Evolutionary conservation across 1,284 basidiomycete species (phyloP), one percentile per base, ranked within the genome.

Genomic region (Erythrobasidium hasegawianum): DNA sequence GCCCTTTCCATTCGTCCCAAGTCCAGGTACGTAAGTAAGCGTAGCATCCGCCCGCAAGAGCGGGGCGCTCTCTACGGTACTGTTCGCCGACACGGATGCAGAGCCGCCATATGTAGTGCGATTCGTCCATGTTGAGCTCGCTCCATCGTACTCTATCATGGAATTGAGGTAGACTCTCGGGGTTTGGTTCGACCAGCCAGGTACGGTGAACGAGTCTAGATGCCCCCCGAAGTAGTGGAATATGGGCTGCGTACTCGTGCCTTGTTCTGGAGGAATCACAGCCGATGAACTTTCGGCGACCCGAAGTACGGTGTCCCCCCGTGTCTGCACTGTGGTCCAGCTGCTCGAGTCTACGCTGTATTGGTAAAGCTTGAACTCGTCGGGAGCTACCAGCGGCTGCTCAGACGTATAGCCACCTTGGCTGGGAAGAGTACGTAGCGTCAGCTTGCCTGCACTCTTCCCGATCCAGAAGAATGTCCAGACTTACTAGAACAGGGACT

Each of bases 221-320:
- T 73, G 72, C 2, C 72, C 72, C 22, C 70, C 64, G 57, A 69
- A 69, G 56, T 71, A 75, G 55, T 64, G 73, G 1, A 68, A 73
- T 13, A 71, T 49, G 24, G 71, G 70, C 22, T 71, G 68, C 0
- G 67, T 57, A 16, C 66, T 57, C 16, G 61, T 29, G 0, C 70
- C 71, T 1, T 59, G 29, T 2, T 47, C 50, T 0, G 70, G 45
- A 40, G 62, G 71, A 1, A 69, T 70, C 18, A 74, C 59, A 1
- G 69, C 71, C 1, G 69, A 57, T 18, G 69, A 64, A 11, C 73
- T 72, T 59, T 75, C 73, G 7, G 72, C 71, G 1, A 70, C 67
- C 2, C 70, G 55, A 2, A 64, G 64, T 20, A 75, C 59, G 1
- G 24, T 41, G 16, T 73, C 72, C 11, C 72, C 72, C 0, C 45